Evolutionary conservation across 345 rosid species (phyloP).

Genomic region (Linum trigynum): DNA sequence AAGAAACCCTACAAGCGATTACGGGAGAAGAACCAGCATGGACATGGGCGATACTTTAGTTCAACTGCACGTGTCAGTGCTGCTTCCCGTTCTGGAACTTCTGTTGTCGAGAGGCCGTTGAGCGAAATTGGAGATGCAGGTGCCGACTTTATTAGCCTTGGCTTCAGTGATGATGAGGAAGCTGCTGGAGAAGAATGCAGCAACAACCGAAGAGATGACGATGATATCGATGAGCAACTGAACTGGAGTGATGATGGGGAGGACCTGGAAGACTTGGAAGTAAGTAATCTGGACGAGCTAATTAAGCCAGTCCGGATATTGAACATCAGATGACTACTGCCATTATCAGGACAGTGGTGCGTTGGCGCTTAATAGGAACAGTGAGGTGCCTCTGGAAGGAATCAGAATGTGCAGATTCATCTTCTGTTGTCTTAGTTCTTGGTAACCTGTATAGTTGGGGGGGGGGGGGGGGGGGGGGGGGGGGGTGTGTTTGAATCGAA

Average conservation of each 20-base stretch:
- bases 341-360: too few species aligned
- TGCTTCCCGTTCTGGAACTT: conserved; percentile 22
- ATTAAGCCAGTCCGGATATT: conserved; percentile 55
- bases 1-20: conserved; percentile 47
- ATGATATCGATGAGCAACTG: conserved; percentile 16
- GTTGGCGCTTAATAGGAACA: neutral
- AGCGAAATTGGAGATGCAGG: conserved; percentile 13
- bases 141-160: conserved; percentile 50
- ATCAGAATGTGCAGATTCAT: neutral
- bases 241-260: conserved; percentile 25
- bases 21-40: conserved; percentile 30
- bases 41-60: conserved; percentile 64
- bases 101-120: conserved; percentile 20
- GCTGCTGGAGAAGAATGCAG: conserved; percentile 17
- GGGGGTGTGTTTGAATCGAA: neutral
- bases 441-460: neutral
- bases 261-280: conserved; percentile 18
- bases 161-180: conserved; percentile 33
- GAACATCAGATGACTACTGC: conserved; percentile 9
- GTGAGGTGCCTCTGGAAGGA: neutral
- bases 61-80: conserved; percentile 12
- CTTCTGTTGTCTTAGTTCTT: neutral
- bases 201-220: conserved; percentile 4
- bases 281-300: conserved; percentile 36
- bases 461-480: neutral